Evolutionary conservation across 352 stramenopile species (phyloP), one percentile per base, ranked within the genome.

Genomic region (Blastocystis sp.): DNA sequence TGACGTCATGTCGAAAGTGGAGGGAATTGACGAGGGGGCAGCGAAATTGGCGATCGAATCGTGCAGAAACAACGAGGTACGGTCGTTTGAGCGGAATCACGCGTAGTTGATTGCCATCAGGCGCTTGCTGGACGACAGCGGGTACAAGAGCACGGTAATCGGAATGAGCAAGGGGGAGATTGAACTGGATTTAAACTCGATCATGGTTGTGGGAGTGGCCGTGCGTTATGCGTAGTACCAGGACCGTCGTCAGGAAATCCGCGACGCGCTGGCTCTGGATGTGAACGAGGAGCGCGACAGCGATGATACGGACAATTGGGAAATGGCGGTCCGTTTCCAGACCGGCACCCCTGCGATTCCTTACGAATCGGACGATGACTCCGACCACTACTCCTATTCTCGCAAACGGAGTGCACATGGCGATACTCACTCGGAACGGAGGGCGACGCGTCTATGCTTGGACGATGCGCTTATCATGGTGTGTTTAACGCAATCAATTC

Each of bases 401-500:
- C 45, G 45, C 45, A 55, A 55, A 1, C 45, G 45, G 6, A 55
- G 45, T 16, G 16, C 6, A 6, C 45, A 55, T 16, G 16, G 45
- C 45, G 45, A 55, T 6, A 16, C 6, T 16, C 45, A 55, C 45
- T 55, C 13, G n/a, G 74, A 85, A 21, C 41, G 50, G 26, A 85
- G 55, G 26, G 16, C 19, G 4, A 50, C 74, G 33, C 74, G 74
- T 51, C 51, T 85, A 6, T 59, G 33, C 51, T 55, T 85, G n/a
- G 74, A 85, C 31, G 74, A 85, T 45, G 74, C 74, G 1, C 74
- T 85, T 21, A 85, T 85, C 61, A 85, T 70, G 74, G 74, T 85
- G 41, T 10, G 31, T 50, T 6, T 69, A 24, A 24, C 61, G 12
- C 31, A 51, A 3, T 29, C 0, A 6, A 29, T 16, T 67, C 37